Evolutionary conservation across 306 rosid species (phyloP).

Genomic region (Amphicarpaea edgeworthii): DNA sequence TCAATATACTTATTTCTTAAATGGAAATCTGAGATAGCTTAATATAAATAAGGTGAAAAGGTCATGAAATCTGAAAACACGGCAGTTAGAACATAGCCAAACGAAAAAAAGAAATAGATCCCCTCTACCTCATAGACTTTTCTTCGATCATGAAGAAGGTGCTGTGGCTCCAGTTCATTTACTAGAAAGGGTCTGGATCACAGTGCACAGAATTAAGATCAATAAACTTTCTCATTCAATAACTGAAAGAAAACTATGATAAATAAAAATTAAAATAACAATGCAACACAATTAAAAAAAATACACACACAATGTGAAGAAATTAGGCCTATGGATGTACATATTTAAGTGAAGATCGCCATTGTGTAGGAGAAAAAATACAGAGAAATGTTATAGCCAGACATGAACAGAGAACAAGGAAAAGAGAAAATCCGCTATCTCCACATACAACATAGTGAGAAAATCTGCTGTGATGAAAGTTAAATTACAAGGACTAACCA

Average conservation of each 20-base stretch:
- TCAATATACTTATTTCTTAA: conserved; percentile 1
- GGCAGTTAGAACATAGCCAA: not conserved
- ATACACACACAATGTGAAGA: conserved; percentile 4
- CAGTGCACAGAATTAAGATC: conserved; percentile 45
- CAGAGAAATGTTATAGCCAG: not conserved
- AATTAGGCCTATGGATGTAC: conserved; percentile 6
- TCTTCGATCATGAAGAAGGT: conserved; percentile 97
- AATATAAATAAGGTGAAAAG: conserved; percentile 21
- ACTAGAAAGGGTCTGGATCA: conserved; percentile 87
- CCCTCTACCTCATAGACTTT: conserved; percentile 87
- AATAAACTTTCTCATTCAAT: conserved; percentile 40
- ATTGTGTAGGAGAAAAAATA: not conserved
- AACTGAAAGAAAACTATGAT: conserved; percentile 24
- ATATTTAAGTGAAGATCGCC: conserved; percentile 26
- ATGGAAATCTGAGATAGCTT: conserved; percentile 12
- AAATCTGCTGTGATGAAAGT: too few relatives aligned
- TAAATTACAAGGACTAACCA: conserved; percentile 7
- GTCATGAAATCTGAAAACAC: conserved; percentile 36
- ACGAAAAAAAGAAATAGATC: conserved; percentile 15
- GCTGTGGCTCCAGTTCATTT: conserved; percentile 89
- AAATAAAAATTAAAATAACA: conserved; percentile 14
- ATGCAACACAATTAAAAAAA: not conserved
- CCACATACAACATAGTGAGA: too few relatives aligned
- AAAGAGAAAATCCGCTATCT: conserved; percentile 4
- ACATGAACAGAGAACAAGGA: not conserved